These are phyloP conservation scores for Papiliotrema fonsecae DNA, from an alignment of 1,284 basidiomycete genomes.

Conservation along the genomic window DNA sequence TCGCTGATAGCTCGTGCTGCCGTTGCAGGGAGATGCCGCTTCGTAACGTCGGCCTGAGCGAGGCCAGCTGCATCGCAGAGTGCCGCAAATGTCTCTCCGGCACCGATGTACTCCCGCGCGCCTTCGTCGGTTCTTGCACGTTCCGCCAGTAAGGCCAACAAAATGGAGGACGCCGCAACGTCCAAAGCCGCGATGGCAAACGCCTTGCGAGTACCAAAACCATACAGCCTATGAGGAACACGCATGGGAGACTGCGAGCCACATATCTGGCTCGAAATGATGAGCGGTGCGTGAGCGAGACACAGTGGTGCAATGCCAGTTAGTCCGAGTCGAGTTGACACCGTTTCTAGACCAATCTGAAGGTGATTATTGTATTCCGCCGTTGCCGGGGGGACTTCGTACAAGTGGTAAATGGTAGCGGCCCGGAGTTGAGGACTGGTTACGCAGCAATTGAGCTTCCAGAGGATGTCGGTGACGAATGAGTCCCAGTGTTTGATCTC, in stretches of 20 bases:
- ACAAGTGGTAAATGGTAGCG: constrained; percentile 79
- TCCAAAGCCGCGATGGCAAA: constrained; percentile 23
- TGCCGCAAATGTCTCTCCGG: constrained; percentile 14
- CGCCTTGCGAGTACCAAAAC: constrained; percentile 25
- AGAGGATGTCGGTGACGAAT: constrained; percentile 73
- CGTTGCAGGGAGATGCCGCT: constrained; percentile 18
- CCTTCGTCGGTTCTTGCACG: not conserved
- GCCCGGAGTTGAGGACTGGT: constrained; percentile 72
- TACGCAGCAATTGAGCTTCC: constrained; percentile 77
- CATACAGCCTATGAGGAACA: constrained; percentile 60
- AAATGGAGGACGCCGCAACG: constrained; percentile 15
- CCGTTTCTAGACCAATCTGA: constrained; percentile 59
- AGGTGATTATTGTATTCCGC: constrained; percentile 58
- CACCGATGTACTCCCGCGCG: not conserved
- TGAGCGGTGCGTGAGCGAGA: constrained; percentile 69
- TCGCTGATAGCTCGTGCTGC: constrained; percentile 18
- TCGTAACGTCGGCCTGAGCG: constrained; percentile 4
- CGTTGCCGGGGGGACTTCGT: constrained; percentile 60
- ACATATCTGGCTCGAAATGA: constrained; percentile 47
- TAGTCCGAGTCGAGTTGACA: constrained; percentile 67
- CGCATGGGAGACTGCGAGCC: constrained; percentile 56
- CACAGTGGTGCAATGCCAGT: constrained; percentile 63
- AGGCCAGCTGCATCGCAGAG: constrained; percentile 28
- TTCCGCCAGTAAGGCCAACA: constrained; percentile 6
- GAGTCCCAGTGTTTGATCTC: constrained; percentile 52